A percentile compares a stretch with the other conserved stretches of the same genome.
Evolutionary conservation across 1,139 yeast genomes (phyloP).

Genomic region (Kodamaea arcana): DNA sequence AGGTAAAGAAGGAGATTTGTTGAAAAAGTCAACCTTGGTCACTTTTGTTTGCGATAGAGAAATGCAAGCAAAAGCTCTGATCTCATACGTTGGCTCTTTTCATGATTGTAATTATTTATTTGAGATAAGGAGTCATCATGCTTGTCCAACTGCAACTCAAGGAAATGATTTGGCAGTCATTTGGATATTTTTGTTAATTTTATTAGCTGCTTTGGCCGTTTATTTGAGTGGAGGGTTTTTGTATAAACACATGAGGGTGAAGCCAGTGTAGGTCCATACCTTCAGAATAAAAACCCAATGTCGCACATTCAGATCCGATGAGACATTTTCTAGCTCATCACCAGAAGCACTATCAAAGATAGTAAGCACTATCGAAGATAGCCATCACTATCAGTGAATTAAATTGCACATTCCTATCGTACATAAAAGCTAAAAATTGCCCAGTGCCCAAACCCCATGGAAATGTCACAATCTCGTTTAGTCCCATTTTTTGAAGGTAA

Average conservation of each 20-base stretch:
- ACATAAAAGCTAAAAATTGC: too few species aligned
- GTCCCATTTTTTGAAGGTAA: too few species aligned
- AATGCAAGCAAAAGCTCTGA: conserved; percentile 58
- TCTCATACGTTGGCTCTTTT: conserved; percentile 66
- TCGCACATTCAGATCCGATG: too few species aligned
- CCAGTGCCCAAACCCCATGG: too few species aligned
- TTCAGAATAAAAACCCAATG: too few species aligned
- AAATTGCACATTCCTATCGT: too few species aligned
- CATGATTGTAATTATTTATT: conserved; percentile 81
- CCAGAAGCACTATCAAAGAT: too few species aligned
- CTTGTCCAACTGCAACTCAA: conserved; percentile 76
- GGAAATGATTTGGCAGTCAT: conserved; percentile 53
- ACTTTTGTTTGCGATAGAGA: conserved; percentile 81
- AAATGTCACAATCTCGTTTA: too few species aligned
- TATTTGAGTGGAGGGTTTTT: conserved; percentile 53
- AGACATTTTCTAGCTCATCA: too few species aligned
- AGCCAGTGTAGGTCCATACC: conserved; percentile 1
- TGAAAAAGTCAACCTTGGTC: conserved; percentile 61
- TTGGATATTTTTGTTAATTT: conserved; percentile 55
- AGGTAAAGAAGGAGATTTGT: conserved; percentile 33
- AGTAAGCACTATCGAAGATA: too few species aligned
- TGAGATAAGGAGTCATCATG: conserved; percentile 82
- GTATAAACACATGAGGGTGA: conserved; percentile 26
- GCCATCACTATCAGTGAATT: too few species aligned
- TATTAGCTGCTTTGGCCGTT: conserved; percentile 51